Evolutionary conservation across 371 early-diverging fungal genomes (phyloP).

Genomic region (Apophysomyces trapeziformis): DNA sequence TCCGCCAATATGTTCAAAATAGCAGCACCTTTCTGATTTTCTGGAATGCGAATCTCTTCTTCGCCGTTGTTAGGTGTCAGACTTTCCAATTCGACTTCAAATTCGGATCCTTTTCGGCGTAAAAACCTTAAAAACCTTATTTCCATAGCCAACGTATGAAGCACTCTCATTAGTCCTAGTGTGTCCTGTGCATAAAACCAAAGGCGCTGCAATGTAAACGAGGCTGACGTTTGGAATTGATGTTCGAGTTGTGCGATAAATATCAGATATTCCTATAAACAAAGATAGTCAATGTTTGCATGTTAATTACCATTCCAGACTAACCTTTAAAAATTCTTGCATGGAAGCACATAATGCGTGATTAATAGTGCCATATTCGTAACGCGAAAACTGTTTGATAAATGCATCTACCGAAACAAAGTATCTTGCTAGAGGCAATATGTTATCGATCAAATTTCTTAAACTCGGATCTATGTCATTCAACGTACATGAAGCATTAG

Average conservation of each 20-base stretch:
- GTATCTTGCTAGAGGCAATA: slow-evolving; percentile 78
- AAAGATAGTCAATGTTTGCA: slow-evolving; percentile 2
- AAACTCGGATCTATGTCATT: slow-evolving; percentile 73
- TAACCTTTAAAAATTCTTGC: slow-evolving; percentile 66
- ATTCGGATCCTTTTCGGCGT: slow-evolving; percentile 26
- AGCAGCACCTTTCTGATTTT: slow-evolving; percentile 64
- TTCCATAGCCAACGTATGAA: slow-evolving; percentile 65
- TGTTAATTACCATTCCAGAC: neutral
- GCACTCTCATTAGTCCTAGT: slow-evolving; percentile 67
- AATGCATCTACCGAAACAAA: slow-evolving; percentile 77
- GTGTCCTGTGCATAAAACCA: slow-evolving; percentile 88
- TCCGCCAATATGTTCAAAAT: slow-evolving; percentile 67
- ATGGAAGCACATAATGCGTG: slow-evolving; percentile 91
- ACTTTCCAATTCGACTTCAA: slow-evolving; percentile 58
- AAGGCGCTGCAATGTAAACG: slow-evolving; percentile 87
- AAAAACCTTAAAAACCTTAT: slow-evolving; percentile 49
- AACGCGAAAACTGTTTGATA: slow-evolving; percentile 70
- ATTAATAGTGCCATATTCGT: slow-evolving; percentile 85
- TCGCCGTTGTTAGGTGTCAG: slow-evolving; percentile 40
- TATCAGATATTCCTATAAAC: slow-evolving; percentile 73
- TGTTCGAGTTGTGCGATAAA: slow-evolving; percentile 92
- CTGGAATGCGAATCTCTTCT: slow-evolving; percentile 45
- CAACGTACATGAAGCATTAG: neutral
- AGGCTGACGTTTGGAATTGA: slow-evolving; percentile 70
- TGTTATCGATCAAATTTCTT: slow-evolving; percentile 70